Evolutionary conservation across 257 asterid species (phyloP).

Genomic region (Jasminum sambac): DNA sequence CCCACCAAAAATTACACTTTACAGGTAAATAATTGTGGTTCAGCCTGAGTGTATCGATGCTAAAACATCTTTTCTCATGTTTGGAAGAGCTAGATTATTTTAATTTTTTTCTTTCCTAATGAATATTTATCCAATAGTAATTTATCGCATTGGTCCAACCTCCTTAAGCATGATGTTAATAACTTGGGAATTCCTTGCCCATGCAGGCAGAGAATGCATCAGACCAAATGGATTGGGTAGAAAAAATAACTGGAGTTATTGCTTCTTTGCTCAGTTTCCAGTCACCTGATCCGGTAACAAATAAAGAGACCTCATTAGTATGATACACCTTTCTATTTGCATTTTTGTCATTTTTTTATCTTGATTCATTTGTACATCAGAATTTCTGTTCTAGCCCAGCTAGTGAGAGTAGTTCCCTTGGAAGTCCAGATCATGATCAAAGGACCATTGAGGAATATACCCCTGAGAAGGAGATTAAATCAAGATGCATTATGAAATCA

Average conservation of each 20-base stretch:
- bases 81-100: conserved; percentile 17
- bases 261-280: conserved; percentile 73
- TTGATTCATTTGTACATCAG: conserved; percentile 34
- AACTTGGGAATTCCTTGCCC: conserved; percentile 25
- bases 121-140: background rate
- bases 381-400: conserved; percentile 57
- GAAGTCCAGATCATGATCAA: conserved; percentile 52
- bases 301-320: conserved; percentile 18
- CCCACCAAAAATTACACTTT: conserved; percentile 80
- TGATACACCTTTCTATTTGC: background rate
- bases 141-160: background rate
- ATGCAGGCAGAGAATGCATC: conserved; percentile 75
- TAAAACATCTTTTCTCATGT: conserved; percentile 3
- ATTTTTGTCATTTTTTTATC: conserved; percentile 22
- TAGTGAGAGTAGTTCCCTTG: conserved; percentile 54
- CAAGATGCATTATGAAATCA: conserved; percentile 54
- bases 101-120: background rate
- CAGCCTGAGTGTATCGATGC: background rate
- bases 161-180: conserved; percentile 9
- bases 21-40: conserved; percentile 48
- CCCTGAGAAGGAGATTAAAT: conserved; percentile 45
- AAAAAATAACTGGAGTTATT: conserved; percentile 81
- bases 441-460: conserved; percentile 40
- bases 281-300: conserved; percentile 65
- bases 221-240: conserved; percentile 88